phyloP scores from a whole-genome alignment of 139 green algal genomes.

The Tetradesmus lagerheimii region DNA sequence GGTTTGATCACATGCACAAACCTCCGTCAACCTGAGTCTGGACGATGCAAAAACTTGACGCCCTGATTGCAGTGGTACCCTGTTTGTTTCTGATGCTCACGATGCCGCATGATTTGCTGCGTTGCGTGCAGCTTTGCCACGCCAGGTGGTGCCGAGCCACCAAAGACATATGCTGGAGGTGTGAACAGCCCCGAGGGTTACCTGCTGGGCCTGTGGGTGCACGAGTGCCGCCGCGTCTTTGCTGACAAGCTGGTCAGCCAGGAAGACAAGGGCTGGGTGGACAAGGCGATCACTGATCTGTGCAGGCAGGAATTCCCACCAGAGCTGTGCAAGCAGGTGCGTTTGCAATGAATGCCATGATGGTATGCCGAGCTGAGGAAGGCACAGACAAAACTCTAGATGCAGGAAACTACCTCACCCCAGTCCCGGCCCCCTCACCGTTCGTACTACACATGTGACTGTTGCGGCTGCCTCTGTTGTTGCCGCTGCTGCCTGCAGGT shows the following conservation, averaged over 20 bases:
- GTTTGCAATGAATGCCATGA: not conserved
- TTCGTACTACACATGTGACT: no score
- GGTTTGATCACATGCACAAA: no score
- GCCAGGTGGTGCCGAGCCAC: not conserved
- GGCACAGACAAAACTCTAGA: no score
- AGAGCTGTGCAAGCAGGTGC: slow-evolving; percentile 74
- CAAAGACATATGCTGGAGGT: slow-evolving; percentile 69
- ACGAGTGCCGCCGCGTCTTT: slow-evolving; percentile 96
- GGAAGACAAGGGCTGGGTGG: slow-evolving; percentile 93
- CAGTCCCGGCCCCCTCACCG: no score
- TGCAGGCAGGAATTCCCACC: slow-evolving; percentile 70
- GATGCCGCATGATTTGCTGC: no score
- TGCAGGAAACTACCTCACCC: no score
- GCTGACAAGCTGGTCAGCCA: slow-evolving; percentile 88
- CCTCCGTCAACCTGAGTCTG: no score
- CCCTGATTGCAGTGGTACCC: no score
- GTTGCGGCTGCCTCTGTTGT: not conserved
- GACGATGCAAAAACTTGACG: no score
- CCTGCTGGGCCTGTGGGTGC: slow-evolving; percentile 90
- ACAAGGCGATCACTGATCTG: slow-evolving; percentile 74
- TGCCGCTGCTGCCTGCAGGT: slow-evolving; percentile 62
- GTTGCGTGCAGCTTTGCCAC: slow-evolving; percentile 28
- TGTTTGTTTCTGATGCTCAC: no score
- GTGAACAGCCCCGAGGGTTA: slow-evolving; percentile 88
- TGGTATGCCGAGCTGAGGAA: not conserved